Base-by-base conservation (phyloP, 805 yeast genomes). In the Starmerella apicola region DNA sequence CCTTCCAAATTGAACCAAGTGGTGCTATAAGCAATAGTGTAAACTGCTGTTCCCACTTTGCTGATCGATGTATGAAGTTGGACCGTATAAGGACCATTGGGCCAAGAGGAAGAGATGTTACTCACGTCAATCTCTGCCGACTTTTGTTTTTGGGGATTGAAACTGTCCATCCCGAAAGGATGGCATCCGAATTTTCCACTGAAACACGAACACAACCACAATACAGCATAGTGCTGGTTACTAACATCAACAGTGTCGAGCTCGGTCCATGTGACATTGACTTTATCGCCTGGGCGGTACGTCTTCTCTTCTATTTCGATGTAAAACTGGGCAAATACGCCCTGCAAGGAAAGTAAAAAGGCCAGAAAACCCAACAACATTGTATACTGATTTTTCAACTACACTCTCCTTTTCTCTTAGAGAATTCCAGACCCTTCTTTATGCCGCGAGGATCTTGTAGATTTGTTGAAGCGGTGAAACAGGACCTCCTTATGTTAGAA, bases 171-270 rank as follows among this genome's bases (percentile, higher is more conserved):
- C 3, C 60, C 52, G 6, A n/a, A n/a, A n/a, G 44, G 33, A n/a
- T 32, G 28, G 29, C 52, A 46, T 26, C 70, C 51, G 42, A 71
- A 63, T 26, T 61, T 49, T 15, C 64, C 59, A 52, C 74, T 71
- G 19, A 76, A 58, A 24, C 94, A 95, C 1, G 86, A 71, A 59
- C 88, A 77, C 38, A 88, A 62, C 5, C 61, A 57, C 39, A 85
- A 62, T 0, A 76, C 63, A 45, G 69, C 74, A 2, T 61, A 48
- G 3, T 58, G 45, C 19, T 73, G 68, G 7, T 68, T 63, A 2
- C 51, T 41, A 33, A 79, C 51, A 17, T 44, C 41, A 0, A 82
- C 81, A 3, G 52, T 48, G 5, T n/a, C n/a, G n/a, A n/a, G n/a
- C n/a, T n/a, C n/a, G 13, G 65, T 56, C 78, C 93, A 85, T 19